Percentiles rank a stretch among this genome's conserved stretches.
These are phyloP conservation scores for Cystofilobasidium bisporidii DNA, from an alignment of 768 basidiomycete genomes.

Conservation along the genomic window DNA sequence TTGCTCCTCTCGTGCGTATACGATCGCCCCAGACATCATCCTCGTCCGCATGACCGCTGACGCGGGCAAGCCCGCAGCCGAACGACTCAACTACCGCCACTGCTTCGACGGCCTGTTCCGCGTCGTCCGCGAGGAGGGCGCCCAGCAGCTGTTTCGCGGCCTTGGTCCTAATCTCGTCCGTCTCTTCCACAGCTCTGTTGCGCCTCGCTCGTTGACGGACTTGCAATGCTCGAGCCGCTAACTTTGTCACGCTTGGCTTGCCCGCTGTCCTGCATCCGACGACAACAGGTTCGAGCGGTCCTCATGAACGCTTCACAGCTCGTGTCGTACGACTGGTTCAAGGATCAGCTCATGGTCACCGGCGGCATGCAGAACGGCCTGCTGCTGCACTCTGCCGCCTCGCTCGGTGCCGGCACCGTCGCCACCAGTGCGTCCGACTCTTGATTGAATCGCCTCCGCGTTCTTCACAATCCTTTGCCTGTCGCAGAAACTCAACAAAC, in stretches of 20 bases:
- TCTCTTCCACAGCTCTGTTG: too few relatives aligned
- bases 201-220: too few relatives aligned
- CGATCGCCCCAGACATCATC: slow-evolving; percentile 32
- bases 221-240: too few relatives aligned
- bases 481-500: too few relatives aligned
- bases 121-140: slow-evolving; percentile 45
- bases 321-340: slow-evolving; percentile 92
- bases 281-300: slow-evolving; percentile 17
- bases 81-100: slow-evolving; percentile 81
- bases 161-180: slow-evolving; percentile 73
- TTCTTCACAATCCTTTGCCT: too few relatives aligned
- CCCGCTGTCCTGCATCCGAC: background rate
- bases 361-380: slow-evolving; percentile 72
- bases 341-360: slow-evolving; percentile 65
- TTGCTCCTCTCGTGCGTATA: too few relatives aligned
- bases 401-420: slow-evolving; percentile 78
- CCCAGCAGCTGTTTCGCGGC: slow-evolving; percentile 25
- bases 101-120: slow-evolving; percentile 78
- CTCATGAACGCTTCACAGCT: slow-evolving; percentile 53
- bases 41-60: slow-evolving; percentile 79
- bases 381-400: slow-evolving; percentile 69
- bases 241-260: background rate
- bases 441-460: too few relatives aligned
- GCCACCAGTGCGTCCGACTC: slow-evolving; percentile 51
- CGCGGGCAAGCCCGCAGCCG: slow-evolving; percentile 71